These are phyloP conservation scores for Pseudohalonectria lignicola DNA, from an alignment of 2,329 filamentous ascomycete genomes.

Conservation along the genomic window DNA sequence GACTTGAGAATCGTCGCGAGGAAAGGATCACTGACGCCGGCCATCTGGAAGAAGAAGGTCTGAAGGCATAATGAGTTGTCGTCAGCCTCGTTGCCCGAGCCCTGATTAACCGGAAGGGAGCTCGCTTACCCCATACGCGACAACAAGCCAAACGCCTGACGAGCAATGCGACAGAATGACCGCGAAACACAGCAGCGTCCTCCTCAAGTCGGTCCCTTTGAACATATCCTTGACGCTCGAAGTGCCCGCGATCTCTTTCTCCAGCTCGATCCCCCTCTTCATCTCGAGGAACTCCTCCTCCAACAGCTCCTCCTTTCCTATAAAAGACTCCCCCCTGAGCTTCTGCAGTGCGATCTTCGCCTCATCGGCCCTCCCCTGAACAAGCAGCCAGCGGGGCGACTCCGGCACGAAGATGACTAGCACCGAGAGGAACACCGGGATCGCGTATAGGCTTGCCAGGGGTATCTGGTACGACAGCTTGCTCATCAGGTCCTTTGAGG, in stretches of 20 bases:
- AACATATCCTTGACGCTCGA: constrained; percentile 11
- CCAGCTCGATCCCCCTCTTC: constrained; percentile 11
- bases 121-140: too few species aligned
- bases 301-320: too few species aligned
- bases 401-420: constrained; percentile 21
- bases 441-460: constrained; percentile 18
- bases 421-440: constrained; percentile 27
- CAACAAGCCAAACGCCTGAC: too few species aligned
- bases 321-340: too few species aligned
- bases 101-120: too few species aligned
- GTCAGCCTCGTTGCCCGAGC: too few species aligned
- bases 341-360: too few species aligned
- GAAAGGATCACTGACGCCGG: too few species aligned
- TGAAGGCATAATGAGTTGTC: too few species aligned
- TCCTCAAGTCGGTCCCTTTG: constrained; percentile 11
- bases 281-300: constrained; percentile 13
- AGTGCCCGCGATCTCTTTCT: constrained; percentile 8
- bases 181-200: constrained; percentile 12
- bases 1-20: too few species aligned
- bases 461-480: constrained; percentile 11
- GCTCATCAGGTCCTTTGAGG: constrained; percentile 25
- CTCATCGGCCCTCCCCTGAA: constrained; percentile 16
- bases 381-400: constrained; percentile 19
- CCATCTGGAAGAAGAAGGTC: too few species aligned
- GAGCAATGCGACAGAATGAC: too few species aligned